A percentile compares a stretch with the other conserved stretches of the same genome.
phyloP scores from a whole-genome alignment of 2,329 filamentous ascomycete genomes.

The Colletotrichum musicola region DNA sequence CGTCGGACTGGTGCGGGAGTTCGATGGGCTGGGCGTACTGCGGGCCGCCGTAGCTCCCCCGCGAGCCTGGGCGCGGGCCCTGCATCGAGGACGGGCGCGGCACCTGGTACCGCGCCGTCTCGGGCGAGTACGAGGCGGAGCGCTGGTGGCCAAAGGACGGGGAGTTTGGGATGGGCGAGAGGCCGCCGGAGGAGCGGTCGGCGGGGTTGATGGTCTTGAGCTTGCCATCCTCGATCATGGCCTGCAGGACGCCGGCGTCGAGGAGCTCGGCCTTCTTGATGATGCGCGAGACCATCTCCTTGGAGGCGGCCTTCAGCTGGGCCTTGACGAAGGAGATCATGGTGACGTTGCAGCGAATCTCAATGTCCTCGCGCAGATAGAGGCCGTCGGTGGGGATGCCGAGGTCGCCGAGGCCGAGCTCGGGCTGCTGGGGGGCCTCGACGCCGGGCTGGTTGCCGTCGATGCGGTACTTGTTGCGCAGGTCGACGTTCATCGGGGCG shows the following conservation, averaged over 20 bases:
- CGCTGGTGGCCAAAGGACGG: constrained; percentile 31
- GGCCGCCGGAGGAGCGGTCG: constrained; percentile 56
- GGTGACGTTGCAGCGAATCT: constrained; percentile 77
- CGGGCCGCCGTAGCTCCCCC: constrained; percentile 18
- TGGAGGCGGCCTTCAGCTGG: constrained; percentile 74
- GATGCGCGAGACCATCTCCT: constrained; percentile 75
- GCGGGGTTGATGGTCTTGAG: constrained; percentile 70
- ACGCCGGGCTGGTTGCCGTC: constrained; percentile 76
- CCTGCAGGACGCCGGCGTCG: constrained; percentile 73
- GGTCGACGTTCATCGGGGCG: constrained; percentile 74
- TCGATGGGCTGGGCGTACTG: constrained; percentile 38
- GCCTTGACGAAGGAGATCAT: constrained; percentile 75
- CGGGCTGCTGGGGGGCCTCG: constrained; percentile 71
- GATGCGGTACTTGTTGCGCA: constrained; percentile 77
- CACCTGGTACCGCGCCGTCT: constrained; percentile 55
- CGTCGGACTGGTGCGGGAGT: constrained; percentile 35
- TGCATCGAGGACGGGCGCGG: constrained; percentile 49
- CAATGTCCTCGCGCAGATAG: constrained; percentile 78
- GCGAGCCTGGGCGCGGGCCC: constrained; percentile 47
- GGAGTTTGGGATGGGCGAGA: not conserved
- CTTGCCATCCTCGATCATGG: constrained; percentile 75
- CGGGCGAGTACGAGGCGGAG: constrained; percentile 45
- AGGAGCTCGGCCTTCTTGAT: constrained; percentile 79
- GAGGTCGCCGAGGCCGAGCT: constrained; percentile 70
- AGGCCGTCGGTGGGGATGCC: constrained; percentile 74